Conservation (phyloP, 2,329 filamentous ascomycete genomes). For the Hypoxylon sp. region DNA sequence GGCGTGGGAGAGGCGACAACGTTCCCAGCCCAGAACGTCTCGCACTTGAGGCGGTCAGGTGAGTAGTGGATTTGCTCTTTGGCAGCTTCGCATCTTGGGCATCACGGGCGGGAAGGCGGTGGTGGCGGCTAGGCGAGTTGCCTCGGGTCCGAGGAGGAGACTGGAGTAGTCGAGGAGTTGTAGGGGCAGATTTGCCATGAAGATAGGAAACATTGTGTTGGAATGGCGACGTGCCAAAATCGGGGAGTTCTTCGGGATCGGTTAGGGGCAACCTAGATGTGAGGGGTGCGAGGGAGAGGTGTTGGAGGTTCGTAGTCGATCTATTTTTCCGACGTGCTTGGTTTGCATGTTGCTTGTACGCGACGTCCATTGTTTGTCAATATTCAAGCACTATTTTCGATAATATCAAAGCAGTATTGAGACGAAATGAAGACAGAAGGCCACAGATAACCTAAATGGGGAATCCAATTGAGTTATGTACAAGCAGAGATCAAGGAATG, state of each 20-base stretch:
- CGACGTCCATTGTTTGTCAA: conserved; percentile 68
- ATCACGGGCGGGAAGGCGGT: conserved; percentile 58
- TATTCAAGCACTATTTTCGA: conserved; percentile 9
- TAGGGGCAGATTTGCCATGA: conserved; percentile 73
- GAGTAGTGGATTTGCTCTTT: conserved; percentile 76
- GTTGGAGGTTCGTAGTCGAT: conserved; percentile 71
- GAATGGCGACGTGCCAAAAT: conserved; percentile 55
- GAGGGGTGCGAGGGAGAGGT: conserved; percentile 75
- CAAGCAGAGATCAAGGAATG: conserved; percentile 1
- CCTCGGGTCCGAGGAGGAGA: conserved; percentile 68
- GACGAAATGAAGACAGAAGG: conserved; percentile 2
- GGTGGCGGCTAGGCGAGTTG: conserved; percentile 62
- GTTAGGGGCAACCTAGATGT: conserved; percentile 73
- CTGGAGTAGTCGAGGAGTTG: conserved; percentile 74
- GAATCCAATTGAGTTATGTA: conserved; percentile 34
- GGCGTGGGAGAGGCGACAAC: conserved; percentile 49
- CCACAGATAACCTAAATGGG: conserved; percentile 19
- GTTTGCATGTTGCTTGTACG: conserved; percentile 73
- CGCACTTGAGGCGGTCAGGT: conserved; percentile 59
- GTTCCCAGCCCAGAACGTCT: conserved; percentile 45
- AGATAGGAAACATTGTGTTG: conserved; percentile 68
- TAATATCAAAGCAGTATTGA: conserved; percentile 12
- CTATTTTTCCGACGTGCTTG: conserved; percentile 71
- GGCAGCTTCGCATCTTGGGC: conserved; percentile 57
- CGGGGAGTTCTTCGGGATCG: conserved; percentile 65